phyloP scores from a whole-genome alignment of 1,284 basidiomycete species.

The Ganoderma resinaceum region DNA sequence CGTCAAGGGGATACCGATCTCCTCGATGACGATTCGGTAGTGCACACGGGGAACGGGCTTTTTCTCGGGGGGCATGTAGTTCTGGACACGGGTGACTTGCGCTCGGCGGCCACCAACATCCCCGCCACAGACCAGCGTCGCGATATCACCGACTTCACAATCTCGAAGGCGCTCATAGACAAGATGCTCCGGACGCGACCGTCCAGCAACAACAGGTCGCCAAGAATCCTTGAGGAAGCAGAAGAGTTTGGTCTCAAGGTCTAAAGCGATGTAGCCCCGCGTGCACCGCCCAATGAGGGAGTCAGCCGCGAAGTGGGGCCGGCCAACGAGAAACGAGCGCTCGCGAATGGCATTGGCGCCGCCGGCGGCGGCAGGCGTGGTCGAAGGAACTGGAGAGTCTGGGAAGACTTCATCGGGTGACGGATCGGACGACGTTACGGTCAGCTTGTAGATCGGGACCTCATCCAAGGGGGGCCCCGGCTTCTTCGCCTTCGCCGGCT shows the following conservation, averaged over 20 bases:
- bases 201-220: conserved; percentile 10
- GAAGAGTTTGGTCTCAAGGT: background rate
- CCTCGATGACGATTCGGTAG: conserved; percentile 7
- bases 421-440: background rate
- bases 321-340: conserved; percentile 8
- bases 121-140: conserved; percentile 18
- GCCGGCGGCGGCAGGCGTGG: too few species aligned
- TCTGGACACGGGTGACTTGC: conserved; percentile 1
- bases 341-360: too few species aligned
- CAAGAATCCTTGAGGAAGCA: conserved; percentile 21
- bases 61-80: background rate
- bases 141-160: background rate
- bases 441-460: background rate
- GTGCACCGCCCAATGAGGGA: conserved; percentile 14
- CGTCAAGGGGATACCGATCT: conserved; percentile 5
- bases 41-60: conserved; percentile 10
- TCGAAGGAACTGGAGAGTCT: background rate
- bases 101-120: conserved; percentile 12
- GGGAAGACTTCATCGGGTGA: background rate
- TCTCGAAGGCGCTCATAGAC: conserved; percentile 9
- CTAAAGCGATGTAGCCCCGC: conserved; percentile 11
- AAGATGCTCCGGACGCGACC: conserved; percentile 13
- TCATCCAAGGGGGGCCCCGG: background rate
- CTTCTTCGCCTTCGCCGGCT: too few species aligned
- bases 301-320: conserved; percentile 7